Conservation (phyloP, 192 early-diverging fungal species). For the Backusella liffmaniae region DNA sequence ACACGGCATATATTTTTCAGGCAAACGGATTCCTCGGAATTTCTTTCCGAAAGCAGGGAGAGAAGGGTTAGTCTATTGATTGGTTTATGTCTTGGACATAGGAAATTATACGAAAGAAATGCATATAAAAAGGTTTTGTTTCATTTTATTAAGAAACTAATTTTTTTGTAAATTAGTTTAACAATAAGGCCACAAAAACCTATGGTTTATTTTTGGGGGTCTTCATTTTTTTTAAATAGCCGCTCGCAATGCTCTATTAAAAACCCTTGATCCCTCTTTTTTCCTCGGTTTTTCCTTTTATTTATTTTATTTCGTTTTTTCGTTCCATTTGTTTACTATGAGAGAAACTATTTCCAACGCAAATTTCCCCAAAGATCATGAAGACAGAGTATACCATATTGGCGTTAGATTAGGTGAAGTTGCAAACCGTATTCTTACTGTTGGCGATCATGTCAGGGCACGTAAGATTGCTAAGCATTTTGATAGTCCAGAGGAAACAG, state of each 20-base stretch:
- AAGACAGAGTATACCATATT: slow-evolving; percentile 84
- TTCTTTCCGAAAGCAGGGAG: neutral
- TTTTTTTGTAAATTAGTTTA: neutral
- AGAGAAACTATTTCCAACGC: slow-evolving; percentile 53
- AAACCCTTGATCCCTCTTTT: neutral
- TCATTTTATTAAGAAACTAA: neutral
- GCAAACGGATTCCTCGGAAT: neutral
- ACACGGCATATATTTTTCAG: no score
- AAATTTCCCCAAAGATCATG: slow-evolving; percentile 76
- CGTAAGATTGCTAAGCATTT: slow-evolving; percentile 58
- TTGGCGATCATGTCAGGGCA: slow-evolving; percentile 82
- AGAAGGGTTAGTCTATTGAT: neutral
- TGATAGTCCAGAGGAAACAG: slow-evolving; percentile 44
- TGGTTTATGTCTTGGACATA: neutral
- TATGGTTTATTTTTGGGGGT: neutral
- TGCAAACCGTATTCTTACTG: slow-evolving; percentile 85
- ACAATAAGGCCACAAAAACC: neutral
- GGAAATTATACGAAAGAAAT: neutral
- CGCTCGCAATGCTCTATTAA: neutral
- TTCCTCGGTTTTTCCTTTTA: slow-evolving; percentile 1
- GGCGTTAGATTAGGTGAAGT: slow-evolving; percentile 76
- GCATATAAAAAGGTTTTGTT: neutral
- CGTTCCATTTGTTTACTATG: slow-evolving; percentile 20
- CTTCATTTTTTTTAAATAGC: neutral
- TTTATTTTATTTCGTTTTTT: slow-evolving; percentile 6